phyloP scores from a whole-genome alignment of 495 filamentous ascomycete genomes.

The Extremus antarcticus region DNA sequence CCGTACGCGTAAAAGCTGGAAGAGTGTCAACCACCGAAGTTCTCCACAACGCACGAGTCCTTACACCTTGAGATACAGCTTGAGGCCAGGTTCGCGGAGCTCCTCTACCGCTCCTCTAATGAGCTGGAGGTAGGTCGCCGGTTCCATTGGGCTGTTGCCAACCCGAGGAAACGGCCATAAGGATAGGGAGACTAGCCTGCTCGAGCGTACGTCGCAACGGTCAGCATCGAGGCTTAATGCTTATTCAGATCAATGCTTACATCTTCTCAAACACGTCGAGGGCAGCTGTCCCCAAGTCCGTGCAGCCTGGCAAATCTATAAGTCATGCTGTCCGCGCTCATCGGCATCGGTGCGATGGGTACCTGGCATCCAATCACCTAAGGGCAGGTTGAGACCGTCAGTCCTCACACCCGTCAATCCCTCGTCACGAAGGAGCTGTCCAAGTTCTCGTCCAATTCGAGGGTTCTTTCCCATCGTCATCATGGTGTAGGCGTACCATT shows the following conservation, averaged over 20 bases:
- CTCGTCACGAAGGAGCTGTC: slow-evolving; percentile 4
- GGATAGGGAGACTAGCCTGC: slow-evolving; percentile 1
- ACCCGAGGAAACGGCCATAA: slow-evolving; percentile 10
- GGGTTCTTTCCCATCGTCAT: slow-evolving; percentile 22
- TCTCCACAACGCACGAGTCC: background rate
- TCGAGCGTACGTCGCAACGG: too few species aligned
- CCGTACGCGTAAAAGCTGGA: background rate
- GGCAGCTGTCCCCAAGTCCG: background rate
- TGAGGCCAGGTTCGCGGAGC: slow-evolving; percentile 6
- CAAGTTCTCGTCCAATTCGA: slow-evolving; percentile 22
- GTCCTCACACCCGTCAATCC: slow-evolving; percentile 12
- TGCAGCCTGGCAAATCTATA: background rate
- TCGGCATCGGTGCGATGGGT: too few species aligned
- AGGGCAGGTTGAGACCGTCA: slow-evolving; percentile 6
- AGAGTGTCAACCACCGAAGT: background rate
- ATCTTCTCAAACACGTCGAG: slow-evolving; percentile 4
- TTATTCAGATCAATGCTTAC: background rate
- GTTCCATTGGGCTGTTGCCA: slow-evolving; percentile 3
- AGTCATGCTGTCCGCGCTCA: background rate
- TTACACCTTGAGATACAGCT: slow-evolving; percentile 14
- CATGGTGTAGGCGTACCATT: slow-evolving; percentile 22
- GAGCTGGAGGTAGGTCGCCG: background rate
- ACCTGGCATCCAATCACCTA: slow-evolving; percentile 22
- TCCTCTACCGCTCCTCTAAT: slow-evolving; percentile 3
- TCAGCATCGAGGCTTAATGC: background rate